These are phyloP conservation scores for Crithidia expoeki DNA, from an alignment of 208 protist species.

Conservation along the genomic window DNA sequence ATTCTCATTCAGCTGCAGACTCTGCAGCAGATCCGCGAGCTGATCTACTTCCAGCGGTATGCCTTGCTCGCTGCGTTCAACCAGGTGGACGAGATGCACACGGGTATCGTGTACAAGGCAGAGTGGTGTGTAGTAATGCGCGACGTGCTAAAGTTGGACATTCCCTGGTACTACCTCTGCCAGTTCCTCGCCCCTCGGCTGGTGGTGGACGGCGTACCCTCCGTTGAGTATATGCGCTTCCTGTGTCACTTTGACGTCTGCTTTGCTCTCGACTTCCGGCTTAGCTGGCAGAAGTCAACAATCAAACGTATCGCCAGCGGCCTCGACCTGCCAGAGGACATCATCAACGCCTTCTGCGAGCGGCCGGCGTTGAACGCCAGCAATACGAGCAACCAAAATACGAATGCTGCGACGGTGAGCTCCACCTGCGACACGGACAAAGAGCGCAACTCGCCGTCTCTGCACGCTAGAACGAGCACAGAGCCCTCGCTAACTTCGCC, in stretches of 20 bases:
- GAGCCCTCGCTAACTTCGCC: neutral
- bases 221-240: constrained; percentile 84
- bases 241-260: constrained; percentile 61
- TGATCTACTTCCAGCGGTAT: constrained; percentile 79
- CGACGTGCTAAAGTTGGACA: constrained; percentile 66
- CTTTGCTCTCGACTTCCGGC: constrained; percentile 53
- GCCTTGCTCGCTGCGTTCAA: constrained; percentile 79
- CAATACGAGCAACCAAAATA: neutral
- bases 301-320: constrained; percentile 56
- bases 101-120: constrained; percentile 81
- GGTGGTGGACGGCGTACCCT: constrained; percentile 62
- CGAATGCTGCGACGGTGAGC: neutral
- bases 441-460: neutral
- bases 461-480: neutral
- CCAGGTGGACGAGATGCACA: constrained; percentile 62
- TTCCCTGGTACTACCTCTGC: constrained; percentile 89
- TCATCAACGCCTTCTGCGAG: constrained; percentile 57
- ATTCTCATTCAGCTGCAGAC: constrained; percentile 54
- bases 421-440: neutral
- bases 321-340: constrained; percentile 74
- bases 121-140: constrained; percentile 85
- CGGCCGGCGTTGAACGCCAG: constrained; percentile 12
- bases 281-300: constrained; percentile 51
- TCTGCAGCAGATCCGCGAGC: constrained; percentile 61
- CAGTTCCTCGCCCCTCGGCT: constrained; percentile 65